These are phyloP conservation scores for Sedum album DNA, from an alignment of 164 flowering plant genomes.

Conservation along the genomic window DNA sequence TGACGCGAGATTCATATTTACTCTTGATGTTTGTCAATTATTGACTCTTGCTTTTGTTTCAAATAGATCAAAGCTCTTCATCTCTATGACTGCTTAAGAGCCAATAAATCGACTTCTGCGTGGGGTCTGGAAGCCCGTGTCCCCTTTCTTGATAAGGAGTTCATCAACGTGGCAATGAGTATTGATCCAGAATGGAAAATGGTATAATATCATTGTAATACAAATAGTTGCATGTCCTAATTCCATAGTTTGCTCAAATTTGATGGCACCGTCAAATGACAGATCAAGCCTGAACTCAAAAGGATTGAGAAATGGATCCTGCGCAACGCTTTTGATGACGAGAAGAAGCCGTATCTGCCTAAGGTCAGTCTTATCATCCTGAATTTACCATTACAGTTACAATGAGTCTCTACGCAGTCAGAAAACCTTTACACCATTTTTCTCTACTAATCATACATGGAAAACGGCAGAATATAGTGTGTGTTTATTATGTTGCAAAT, in stretches of 20 bases:
- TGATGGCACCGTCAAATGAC: constrained; percentile 9
- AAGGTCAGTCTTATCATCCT: constrained; percentile 44
- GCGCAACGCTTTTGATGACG: constrained; percentile 97
- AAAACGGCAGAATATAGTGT: too few relatives aligned
- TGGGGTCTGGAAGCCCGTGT: too few relatives aligned
- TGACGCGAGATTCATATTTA: neutral
- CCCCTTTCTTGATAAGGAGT: constrained; percentile 86
- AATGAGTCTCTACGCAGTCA: neutral
- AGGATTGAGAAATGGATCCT: constrained; percentile 96
- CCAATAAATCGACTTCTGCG: too few relatives aligned
- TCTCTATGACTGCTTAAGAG: constrained; percentile 90
- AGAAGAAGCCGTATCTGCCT: too few relatives aligned
- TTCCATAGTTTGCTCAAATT: too few relatives aligned
- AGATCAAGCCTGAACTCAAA: constrained; percentile 77
- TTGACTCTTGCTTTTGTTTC: constrained; percentile 5
- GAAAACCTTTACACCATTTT: too few relatives aligned
- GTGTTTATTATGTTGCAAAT: too few relatives aligned
- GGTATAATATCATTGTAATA: constrained; percentile 26
- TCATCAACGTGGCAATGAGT: constrained; percentile 71
- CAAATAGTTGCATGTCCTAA: too few relatives aligned
- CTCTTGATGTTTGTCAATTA: neutral
- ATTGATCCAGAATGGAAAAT: constrained; percentile 98
- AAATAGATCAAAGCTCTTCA: constrained; percentile 80
- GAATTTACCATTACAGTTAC: neutral
- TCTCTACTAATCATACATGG: too few relatives aligned